A percentile compares a stretch with the other conserved stretches of the same genome.
Evolutionary conservation across 257 asterid species (phyloP).

Genomic region (Linaria vulgaris): DNA sequence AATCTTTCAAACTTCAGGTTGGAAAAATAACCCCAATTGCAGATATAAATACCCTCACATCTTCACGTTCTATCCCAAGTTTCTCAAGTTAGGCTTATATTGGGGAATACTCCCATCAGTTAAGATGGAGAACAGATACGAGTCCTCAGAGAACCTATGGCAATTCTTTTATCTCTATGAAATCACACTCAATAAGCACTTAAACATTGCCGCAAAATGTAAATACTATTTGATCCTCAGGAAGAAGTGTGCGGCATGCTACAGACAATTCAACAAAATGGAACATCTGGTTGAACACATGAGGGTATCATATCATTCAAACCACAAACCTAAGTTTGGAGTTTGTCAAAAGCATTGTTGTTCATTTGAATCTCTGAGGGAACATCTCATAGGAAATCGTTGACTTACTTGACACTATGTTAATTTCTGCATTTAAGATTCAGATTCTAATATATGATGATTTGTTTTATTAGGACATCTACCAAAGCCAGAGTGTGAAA

Average conservation of each 20-base stretch:
- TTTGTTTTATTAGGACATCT: constrained; percentile 61
- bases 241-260: constrained; percentile 95
- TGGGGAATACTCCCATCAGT: constrained; percentile 17
- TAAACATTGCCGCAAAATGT: constrained; percentile 3
- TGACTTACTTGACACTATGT: neutral
- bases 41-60: constrained; percentile 54
- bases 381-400: constrained; percentile 80
- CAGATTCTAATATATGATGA: constrained; percentile 16
- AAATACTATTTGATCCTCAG: constrained; percentile 37
- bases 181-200: neutral
- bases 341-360: constrained; percentile 81
- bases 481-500: constrained; percentile 92
- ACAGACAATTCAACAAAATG: constrained; percentile 80
- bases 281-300: constrained; percentile 91
- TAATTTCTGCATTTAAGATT: constrained; percentile 11
- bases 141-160: constrained; percentile 56
- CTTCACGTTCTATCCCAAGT: constrained; percentile 31
- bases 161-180: constrained; percentile 19
- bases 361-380: constrained; percentile 86
- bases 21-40: constrained; percentile 20
- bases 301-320: constrained; percentile 77
- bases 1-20: constrained; percentile 35
- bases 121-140: constrained; percentile 60
- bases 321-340: constrained; percentile 82
- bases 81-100: constrained; percentile 23